phyloP scores from a whole-genome alignment of 2,329 filamentous ascomycete species.

The Fusarium verticillioides region DNA sequence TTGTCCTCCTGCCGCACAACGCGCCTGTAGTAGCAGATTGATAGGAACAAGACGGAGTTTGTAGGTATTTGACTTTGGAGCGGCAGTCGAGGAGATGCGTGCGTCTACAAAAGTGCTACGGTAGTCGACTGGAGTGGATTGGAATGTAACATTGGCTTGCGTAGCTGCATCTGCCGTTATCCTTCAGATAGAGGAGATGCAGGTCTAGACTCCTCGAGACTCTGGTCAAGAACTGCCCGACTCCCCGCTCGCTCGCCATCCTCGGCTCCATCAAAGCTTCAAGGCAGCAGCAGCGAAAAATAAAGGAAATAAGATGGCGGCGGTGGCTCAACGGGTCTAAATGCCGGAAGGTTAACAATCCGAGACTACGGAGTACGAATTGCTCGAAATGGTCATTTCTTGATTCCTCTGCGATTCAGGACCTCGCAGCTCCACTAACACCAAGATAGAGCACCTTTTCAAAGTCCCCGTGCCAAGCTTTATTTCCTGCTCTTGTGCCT shows the following conservation, averaged over 20 bases:
- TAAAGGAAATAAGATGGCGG: slow-evolving; percentile 9
- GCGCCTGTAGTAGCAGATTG: not conserved
- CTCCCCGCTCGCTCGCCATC: not conserved
- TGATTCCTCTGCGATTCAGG: not conserved
- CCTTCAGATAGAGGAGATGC: slow-evolving; percentile 13
- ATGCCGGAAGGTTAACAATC: slow-evolving; percentile 10
- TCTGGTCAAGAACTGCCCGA: not conserved
- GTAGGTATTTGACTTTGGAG: not conserved
- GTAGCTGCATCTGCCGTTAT: slow-evolving; percentile 24
- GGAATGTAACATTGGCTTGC: not conserved
- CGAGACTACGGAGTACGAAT: slow-evolving; percentile 4
- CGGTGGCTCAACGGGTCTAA: slow-evolving; percentile 20
- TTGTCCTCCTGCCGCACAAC: slow-evolving; percentile 4
- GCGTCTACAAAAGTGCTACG: slow-evolving; percentile 23
- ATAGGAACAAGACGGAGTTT: not conserved
- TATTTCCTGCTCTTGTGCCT: slow-evolving; percentile 1
- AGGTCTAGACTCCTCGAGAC: slow-evolving; percentile 19
- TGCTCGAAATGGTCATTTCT: not conserved
- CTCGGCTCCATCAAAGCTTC: not conserved
- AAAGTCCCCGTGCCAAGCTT: slow-evolving; percentile 29
- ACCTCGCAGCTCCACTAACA: not conserved
- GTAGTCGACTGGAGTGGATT: slow-evolving; percentile 1
- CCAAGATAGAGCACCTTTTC: not conserved
- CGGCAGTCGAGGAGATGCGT: slow-evolving; percentile 16
- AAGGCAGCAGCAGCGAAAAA: not conserved